Percentiles rank a stretch among this genome's conserved stretches.
These are phyloP conservation scores for Drosera spatulata DNA, from an alignment of 179 eudicot genomes.

Conservation along the genomic window DNA sequence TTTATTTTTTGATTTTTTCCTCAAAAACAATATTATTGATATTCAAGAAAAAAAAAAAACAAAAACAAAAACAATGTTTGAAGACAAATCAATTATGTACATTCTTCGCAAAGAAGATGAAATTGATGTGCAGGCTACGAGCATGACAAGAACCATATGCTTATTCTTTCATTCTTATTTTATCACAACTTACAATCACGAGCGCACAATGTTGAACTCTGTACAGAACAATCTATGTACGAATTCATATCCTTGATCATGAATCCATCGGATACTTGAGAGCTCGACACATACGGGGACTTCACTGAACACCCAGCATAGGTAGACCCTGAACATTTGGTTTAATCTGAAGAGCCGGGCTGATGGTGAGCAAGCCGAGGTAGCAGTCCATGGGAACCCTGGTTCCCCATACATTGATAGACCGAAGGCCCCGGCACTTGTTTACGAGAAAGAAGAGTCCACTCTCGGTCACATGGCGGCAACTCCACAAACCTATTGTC, in stretches of 20 bases:
- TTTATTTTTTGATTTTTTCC: too few species aligned
- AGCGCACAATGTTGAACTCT: constrained; percentile 4
- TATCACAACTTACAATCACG: too few species aligned
- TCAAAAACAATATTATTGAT: too few species aligned
- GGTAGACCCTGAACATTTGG: constrained; percentile 24
- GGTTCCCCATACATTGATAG: constrained; percentile 76
- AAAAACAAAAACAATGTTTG: neutral
- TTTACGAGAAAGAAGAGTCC: constrained; percentile 63
- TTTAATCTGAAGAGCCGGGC: constrained; percentile 67
- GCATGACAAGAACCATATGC: too few species aligned
- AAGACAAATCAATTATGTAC: neutral
- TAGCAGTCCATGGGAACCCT: constrained; percentile 60
- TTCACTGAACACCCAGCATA: constrained; percentile 23
- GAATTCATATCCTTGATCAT: neutral
- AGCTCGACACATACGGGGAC: neutral
- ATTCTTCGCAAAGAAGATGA: neutral
- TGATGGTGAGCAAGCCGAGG: constrained; percentile 41
- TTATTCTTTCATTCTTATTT: too few species aligned
- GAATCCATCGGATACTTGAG: neutral
- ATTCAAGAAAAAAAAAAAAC: neutral
- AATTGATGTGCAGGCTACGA: too few species aligned
- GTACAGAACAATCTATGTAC: constrained; percentile 10
- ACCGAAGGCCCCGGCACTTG: constrained; percentile 51
- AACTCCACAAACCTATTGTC: constrained; percentile 68
- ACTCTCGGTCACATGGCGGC: constrained; percentile 71